phyloP scores from a whole-genome alignment of 192 early-diverging fungal genomes.

The Umbelopsis isabellina region DNA sequence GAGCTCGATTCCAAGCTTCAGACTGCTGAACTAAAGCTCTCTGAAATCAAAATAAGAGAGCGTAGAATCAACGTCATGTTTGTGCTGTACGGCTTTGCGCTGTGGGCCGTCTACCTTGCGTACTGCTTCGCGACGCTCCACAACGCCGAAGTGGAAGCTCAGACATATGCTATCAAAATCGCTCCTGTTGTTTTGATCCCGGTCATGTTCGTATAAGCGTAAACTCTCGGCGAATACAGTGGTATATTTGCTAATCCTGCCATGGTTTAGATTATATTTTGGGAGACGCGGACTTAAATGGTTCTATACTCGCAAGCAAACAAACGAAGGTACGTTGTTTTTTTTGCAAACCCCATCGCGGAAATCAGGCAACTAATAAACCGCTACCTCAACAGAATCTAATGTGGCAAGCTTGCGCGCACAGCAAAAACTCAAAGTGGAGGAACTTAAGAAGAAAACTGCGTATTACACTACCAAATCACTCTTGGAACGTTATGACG shows the following conservation, averaged over 20 bases:
- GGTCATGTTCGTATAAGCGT: conserved; percentile 40
- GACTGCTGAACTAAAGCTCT: conserved; percentile 62
- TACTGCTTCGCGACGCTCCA: conserved; percentile 46
- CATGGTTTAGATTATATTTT: not conserved
- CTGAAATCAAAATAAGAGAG: conserved; percentile 67
- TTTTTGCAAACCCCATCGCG: not conserved
- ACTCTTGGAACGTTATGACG: conserved; percentile 87
- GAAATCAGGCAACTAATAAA: too few species aligned
- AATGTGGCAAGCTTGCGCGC: conserved; percentile 47
- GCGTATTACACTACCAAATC: conserved; percentile 89
- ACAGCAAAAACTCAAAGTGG: conserved; percentile 74
- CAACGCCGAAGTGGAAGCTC: conserved; percentile 4
- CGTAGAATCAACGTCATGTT: conserved; percentile 55
- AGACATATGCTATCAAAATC: not conserved
- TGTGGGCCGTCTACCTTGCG: conserved; percentile 57
- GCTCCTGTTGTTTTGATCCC: conserved; percentile 25
- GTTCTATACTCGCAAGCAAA: conserved; percentile 53
- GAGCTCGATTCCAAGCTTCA: conserved; percentile 69
- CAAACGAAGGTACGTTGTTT: conserved; percentile 46
- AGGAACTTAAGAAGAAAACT: conserved; percentile 95
- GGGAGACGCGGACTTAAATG: conserved; percentile 26
- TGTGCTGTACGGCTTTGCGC: conserved; percentile 60
- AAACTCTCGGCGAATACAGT: not conserved
- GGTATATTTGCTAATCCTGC: not conserved
- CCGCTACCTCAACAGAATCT: conserved; percentile 29